These are phyloP conservation scores for Cucurbitaria berberidis DNA, from an alignment of 2,329 filamentous ascomycete species.

Conservation along the genomic window DNA sequence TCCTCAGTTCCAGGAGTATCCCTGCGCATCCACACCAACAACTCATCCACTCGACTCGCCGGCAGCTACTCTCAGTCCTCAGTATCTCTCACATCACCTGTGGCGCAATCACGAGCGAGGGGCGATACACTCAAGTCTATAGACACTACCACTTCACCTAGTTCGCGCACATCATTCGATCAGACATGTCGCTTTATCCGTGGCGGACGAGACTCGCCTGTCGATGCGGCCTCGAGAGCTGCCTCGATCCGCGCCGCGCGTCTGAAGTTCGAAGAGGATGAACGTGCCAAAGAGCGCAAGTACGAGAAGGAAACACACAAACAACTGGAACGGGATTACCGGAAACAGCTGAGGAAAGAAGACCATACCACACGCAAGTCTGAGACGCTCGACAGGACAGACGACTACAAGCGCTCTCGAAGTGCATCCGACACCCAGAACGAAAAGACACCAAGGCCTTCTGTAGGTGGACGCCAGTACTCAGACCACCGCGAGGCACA, in stretches of 20 bases:
- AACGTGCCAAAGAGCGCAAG: conserved; percentile 63
- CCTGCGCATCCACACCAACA: conserved; percentile 47
- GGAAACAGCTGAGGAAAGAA: conserved; percentile 53
- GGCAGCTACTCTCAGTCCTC: conserved; percentile 61
- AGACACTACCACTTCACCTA: conserved; percentile 58
- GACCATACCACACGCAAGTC: conserved; percentile 51
- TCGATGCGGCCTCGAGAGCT: conserved; percentile 60
- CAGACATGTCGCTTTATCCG: conserved; percentile 60
- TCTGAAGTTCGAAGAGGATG: conserved; percentile 64
- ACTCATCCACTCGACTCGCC: conserved; percentile 53
- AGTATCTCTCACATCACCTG: conserved; percentile 55
- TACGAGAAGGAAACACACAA: conserved; percentile 59
- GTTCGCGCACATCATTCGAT: conserved; percentile 63
- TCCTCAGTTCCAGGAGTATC: conserved; percentile 50
- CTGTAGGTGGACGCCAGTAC: conserved; percentile 47
- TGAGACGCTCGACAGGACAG: conserved; percentile 43
- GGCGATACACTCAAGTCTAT: conserved; percentile 58
- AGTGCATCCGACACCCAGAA: conserved; percentile 39
- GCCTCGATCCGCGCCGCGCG: conserved; percentile 63
- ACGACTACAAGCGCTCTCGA: conserved; percentile 34
- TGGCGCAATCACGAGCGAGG: conserved; percentile 52
- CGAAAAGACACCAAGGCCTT: conserved; percentile 40
- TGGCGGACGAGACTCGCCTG: conserved; percentile 54
- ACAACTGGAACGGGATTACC: conserved; percentile 52
- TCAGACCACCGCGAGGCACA: conserved; percentile 46